Percentiles rank a stretch among this genome's conserved stretches.
Evolutionary conservation across 495 filamentous ascomycete genomes (phyloP).

Genomic region (Hypoxylon lienhwacheense): DNA sequence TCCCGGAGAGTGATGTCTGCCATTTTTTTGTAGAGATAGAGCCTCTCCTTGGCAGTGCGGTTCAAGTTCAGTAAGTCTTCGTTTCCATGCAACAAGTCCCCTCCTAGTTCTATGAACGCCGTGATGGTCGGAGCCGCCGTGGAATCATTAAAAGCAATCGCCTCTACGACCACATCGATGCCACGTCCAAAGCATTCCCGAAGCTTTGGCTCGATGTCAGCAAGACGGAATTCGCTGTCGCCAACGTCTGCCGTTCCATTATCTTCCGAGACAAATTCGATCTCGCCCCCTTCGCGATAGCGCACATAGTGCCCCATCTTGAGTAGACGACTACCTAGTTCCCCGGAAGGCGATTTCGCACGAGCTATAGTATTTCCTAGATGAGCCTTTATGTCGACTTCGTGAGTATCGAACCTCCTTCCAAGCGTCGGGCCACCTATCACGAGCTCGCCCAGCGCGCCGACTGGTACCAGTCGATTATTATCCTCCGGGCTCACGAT

Average conservation of each 20-base stretch:
- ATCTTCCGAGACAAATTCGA: slow-evolving; percentile 47
- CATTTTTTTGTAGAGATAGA: slow-evolving; percentile 45
- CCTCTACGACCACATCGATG: slow-evolving; percentile 51
- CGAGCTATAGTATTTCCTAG: slow-evolving; percentile 17
- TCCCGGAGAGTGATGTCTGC: slow-evolving; percentile 43
- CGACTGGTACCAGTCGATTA: slow-evolving; percentile 49
- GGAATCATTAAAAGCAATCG: slow-evolving; percentile 45
- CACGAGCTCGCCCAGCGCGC: slow-evolving; percentile 52
- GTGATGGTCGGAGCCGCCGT: slow-evolving; percentile 41
- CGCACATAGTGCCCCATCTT: slow-evolving; percentile 51
- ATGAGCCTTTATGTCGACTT: slow-evolving; percentile 27
- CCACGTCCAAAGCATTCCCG: slow-evolving; percentile 50
- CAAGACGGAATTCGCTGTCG: slow-evolving; percentile 41
- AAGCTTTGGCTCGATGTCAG: slow-evolving; percentile 48
- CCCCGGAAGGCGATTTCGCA: slow-evolving; percentile 28
- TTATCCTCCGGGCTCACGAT: slow-evolving; percentile 54
- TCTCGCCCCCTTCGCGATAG: slow-evolving; percentile 48
- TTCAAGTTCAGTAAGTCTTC: slow-evolving; percentile 41
- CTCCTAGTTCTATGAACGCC: slow-evolving; percentile 52
- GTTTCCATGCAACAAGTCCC: slow-evolving; percentile 37
- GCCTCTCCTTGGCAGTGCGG: slow-evolving; percentile 40
- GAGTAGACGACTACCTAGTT: slow-evolving; percentile 37
- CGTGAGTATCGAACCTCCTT: slow-evolving; percentile 27
- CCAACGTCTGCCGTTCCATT: slow-evolving; percentile 35
- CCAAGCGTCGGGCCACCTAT: slow-evolving; percentile 52